Conservation (phyloP, 495 filamentous ascomycete species). For the Talaromyces trachyspermus region DNA sequence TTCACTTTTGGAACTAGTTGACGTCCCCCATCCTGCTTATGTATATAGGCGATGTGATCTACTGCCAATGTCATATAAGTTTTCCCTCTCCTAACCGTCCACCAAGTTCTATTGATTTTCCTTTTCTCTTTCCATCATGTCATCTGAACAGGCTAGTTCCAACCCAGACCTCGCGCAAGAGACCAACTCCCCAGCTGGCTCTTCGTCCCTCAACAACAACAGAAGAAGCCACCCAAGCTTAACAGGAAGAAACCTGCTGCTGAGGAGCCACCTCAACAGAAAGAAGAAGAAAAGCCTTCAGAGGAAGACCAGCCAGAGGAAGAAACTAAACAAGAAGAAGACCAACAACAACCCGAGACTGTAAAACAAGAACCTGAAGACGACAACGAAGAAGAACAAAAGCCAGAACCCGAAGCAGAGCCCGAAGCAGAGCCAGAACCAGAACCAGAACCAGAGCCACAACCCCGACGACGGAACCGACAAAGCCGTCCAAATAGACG, state of each 20-base stretch:
- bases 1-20: conserved; percentile 17
- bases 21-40: conserved; percentile 17
- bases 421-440: conserved; percentile 17
- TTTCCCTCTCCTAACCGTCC: background rate
- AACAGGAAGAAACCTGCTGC: conserved; percentile 29
- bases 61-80: conserved; percentile 10
- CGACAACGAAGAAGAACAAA: conserved; percentile 10
- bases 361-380: conserved; percentile 10
- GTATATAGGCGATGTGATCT: no score
- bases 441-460: conserved; percentile 18
- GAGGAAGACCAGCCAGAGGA: conserved; percentile 2
- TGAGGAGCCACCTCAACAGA: conserved; percentile 13
- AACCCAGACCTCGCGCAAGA: conserved; percentile 24
- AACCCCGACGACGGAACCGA: conserved; percentile 21
- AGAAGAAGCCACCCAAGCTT: conserved; percentile 23
- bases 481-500: conserved; percentile 20
- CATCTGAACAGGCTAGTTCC: conserved; percentile 6
- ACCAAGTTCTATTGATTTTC: background rate
- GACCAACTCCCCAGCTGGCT: conserved; percentile 12
- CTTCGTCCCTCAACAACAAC: conserved; percentile 22
- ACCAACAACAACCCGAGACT: background rate
- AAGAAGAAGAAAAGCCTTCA: conserved; percentile 11
- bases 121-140: conserved; percentile 30
- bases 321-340: conserved; percentile 2
- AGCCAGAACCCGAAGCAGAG: conserved; percentile 10